Percentiles rank a stretch among this genome's conserved stretches.
Evolutionary conservation across 2,329 filamentous ascomycete genomes (phyloP).

Genomic region (Mariannaea sp.): DNA sequence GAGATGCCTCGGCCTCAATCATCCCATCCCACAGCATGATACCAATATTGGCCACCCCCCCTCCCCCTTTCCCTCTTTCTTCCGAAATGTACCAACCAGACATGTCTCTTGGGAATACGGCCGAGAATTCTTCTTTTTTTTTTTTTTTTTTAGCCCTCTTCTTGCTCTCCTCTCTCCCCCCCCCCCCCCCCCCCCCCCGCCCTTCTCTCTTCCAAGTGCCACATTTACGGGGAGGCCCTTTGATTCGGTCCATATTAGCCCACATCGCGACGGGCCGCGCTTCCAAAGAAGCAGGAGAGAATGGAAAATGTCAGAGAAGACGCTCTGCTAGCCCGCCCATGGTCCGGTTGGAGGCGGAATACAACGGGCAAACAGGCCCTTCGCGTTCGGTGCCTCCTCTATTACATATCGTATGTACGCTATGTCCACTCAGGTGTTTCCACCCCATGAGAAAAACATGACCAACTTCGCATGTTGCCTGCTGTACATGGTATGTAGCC

Average conservation of each 20-base stretch:
- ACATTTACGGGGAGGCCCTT: neutral
- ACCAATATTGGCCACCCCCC: constrained; percentile 13
- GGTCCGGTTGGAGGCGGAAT: constrained; percentile 19
- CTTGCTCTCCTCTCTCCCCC: no score
- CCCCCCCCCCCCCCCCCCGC: no score
- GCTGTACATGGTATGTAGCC: no score
- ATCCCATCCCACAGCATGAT: constrained; percentile 22
- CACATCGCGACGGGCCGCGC: constrained; percentile 13
- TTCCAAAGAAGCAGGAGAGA: constrained; percentile 20
- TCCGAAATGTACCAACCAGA: neutral
- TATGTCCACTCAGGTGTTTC: neutral
- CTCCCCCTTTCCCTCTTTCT: no score
- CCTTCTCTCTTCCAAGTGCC: no score
- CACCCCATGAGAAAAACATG: neutral
- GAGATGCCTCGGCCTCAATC: constrained; percentile 4
- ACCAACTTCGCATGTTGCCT: neutral
- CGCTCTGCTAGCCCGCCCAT: neutral
- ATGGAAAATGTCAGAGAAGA: neutral
- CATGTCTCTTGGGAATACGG: constrained; percentile 1
- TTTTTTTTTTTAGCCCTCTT: constrained; percentile 5
- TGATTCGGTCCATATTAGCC: constrained; percentile 12
- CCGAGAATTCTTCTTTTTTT: constrained; percentile 4
- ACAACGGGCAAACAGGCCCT: constrained; percentile 14
- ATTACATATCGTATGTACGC: no score
- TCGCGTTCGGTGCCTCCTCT: neutral